Evolutionary conservation across 2,329 filamentous ascomycete genomes (phyloP).

Genomic region (Scortechinia acanthostroma): DNA sequence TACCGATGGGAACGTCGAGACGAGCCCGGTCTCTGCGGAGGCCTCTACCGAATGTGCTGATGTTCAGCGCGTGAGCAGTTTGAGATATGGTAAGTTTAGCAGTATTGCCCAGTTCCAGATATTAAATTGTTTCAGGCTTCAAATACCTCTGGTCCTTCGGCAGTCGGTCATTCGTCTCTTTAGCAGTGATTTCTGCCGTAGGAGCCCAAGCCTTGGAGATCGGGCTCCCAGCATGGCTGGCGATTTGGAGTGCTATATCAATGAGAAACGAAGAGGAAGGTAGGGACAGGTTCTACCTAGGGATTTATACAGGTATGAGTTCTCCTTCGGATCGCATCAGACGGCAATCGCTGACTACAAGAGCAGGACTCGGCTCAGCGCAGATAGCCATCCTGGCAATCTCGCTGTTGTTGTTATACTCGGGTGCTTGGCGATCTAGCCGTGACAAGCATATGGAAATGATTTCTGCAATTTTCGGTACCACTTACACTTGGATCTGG

Average conservation of each 20-base stretch:
- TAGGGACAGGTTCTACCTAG: not conserved
- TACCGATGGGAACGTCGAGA: too few species aligned
- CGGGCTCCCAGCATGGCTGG: constrained; percentile 6
- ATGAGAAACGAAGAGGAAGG: too few species aligned
- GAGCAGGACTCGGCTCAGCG: constrained; percentile 5
- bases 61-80: too few species aligned
- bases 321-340: not conserved
- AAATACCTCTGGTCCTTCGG: not conserved
- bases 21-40: too few species aligned
- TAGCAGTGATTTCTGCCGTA: not conserved
- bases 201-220: constrained; percentile 7
- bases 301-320: not conserved
- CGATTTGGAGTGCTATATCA: constrained; percentile 6
- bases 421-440: constrained; percentile 6
- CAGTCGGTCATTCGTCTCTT: not conserved
- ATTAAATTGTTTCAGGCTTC: not conserved
- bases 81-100: too few species aligned
- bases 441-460: constrained; percentile 7
- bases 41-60: too few species aligned
- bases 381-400: constrained; percentile 4
- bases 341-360: not conserved
- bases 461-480: constrained; percentile 5
- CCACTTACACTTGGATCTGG: constrained; percentile 8
- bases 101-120: too few species aligned
- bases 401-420: constrained; percentile 6